These are phyloP conservation scores for Xylariaceae sp. DNA, from an alignment of 2,329 filamentous ascomycete species.

Conservation along the genomic window DNA sequence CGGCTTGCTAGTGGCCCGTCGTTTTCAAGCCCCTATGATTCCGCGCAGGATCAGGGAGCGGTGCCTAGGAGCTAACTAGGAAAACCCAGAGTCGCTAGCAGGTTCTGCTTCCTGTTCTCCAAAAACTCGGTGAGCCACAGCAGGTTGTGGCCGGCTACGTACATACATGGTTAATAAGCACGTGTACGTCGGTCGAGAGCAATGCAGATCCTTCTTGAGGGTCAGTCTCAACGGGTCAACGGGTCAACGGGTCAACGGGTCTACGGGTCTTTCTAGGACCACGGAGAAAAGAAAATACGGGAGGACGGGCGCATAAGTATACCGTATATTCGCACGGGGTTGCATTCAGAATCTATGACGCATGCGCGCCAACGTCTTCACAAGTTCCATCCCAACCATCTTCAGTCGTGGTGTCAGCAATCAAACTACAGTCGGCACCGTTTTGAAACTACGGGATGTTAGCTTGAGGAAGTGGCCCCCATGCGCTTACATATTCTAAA, in stretches of 20 bases:
- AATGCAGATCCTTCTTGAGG: not conserved
- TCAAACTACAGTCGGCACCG: not conserved
- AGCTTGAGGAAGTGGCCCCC: not conserved
- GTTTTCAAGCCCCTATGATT: not conserved
- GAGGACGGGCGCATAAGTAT: not conserved
- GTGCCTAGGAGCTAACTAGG: not conserved
- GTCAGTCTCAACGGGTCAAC: too few relatives aligned
- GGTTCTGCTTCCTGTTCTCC: not conserved
- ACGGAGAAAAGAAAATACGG: not conserved
- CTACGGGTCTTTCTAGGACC: not conserved
- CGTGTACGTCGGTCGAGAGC: not conserved
- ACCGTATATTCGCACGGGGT: not conserved
- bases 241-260: not conserved
- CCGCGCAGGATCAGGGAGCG: not conserved
- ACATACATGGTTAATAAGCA: conserved; percentile 4
- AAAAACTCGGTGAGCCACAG: not conserved
- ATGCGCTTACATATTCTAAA: not conserved
- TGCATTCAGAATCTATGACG: not conserved
- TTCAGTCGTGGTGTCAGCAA: not conserved
- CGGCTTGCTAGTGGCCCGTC: not conserved
- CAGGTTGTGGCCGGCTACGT: not conserved
- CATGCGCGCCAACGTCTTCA: not conserved
- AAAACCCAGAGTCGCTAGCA: not conserved
- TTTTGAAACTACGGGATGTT: not conserved
- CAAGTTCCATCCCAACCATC: not conserved